Percentiles rank a stretch among this genome's conserved stretches.
These are phyloP conservation scores for Solanum okadae DNA, from an alignment of 257 asterid species.

Conservation along the genomic window DNA sequence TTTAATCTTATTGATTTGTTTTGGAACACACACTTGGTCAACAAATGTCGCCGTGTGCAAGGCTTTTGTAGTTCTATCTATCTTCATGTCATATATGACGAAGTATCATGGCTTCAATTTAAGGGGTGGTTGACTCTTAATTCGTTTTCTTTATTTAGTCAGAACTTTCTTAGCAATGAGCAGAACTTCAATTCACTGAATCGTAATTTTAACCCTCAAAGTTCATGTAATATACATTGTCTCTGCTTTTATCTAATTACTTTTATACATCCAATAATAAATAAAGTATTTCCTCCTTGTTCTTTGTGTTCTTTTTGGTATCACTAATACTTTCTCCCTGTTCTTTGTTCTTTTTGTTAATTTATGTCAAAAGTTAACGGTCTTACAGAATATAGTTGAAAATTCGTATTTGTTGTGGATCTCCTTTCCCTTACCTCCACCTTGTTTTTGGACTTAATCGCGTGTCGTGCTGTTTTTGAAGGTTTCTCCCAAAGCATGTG, in stretches of 20 bases:
- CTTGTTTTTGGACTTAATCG: neutral
- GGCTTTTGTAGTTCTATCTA: neutral
- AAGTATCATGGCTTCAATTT: neutral
- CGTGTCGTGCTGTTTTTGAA: constrained; percentile 14
- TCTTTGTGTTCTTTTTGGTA: neutral
- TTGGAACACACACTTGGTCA: neutral
- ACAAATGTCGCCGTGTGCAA: neutral
- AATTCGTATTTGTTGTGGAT: neutral
- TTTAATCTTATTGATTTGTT: neutral
- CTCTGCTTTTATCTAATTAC: neutral
- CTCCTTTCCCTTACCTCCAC: neutral
- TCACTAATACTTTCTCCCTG: neutral
- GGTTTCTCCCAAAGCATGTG: constrained; percentile 97
- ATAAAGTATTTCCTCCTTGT: neutral
- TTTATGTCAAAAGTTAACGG: neutral
- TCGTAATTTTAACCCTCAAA: neutral
- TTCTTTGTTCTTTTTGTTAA: neutral
- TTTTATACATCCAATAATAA: neutral
- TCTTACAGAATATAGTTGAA: neutral
- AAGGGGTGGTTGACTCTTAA: neutral
- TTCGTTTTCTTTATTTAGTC: neutral
- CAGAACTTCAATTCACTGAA: neutral
- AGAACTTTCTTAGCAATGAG: neutral
- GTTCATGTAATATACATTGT: neutral
- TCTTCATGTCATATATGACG: neutral